phyloP scores from a whole-genome alignment of 2,329 filamentous ascomycete genomes.

The Biscogniauxia sp. region DNA sequence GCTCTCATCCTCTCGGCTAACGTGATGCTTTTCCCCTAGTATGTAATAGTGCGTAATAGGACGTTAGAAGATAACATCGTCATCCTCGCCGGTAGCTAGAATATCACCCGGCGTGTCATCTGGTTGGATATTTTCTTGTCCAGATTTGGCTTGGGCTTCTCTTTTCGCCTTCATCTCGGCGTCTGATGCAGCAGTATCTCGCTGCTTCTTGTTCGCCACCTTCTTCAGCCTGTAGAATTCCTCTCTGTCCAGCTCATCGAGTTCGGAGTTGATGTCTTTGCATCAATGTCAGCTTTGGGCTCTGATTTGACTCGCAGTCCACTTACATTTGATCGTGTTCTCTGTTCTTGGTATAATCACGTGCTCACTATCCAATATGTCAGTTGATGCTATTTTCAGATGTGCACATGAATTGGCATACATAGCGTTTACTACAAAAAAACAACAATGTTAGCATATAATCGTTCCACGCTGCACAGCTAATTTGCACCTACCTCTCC shows the following conservation, averaged over 20 bases:
- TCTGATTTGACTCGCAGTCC: not conserved
- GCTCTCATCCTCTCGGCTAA: not conserved
- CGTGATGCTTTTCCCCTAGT: not conserved
- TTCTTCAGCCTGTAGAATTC: constrained; percentile 99
- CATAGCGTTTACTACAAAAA: constrained; percentile 79
- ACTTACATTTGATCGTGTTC: constrained; percentile 95
- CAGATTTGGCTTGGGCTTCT: constrained; percentile 44
- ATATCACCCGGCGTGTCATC: constrained; percentile 58
- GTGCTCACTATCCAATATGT: constrained; percentile 60
- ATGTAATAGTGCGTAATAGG: not conserved
- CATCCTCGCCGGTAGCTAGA: constrained; percentile 72
- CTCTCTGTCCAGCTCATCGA: constrained; percentile 95
- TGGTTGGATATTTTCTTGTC: constrained; percentile 38
- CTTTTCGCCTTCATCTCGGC: constrained; percentile 74
- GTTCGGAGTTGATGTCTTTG: constrained; percentile 90
- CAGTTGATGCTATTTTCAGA: constrained; percentile 12
- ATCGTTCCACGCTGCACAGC: not conserved
- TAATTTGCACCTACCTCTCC: constrained; percentile 63
- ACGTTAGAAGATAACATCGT: constrained; percentile 78
- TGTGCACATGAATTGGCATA: constrained; percentile 35
- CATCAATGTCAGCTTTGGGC: constrained; percentile 11
- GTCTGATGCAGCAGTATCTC: constrained; percentile 69
- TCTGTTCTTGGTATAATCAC: constrained; percentile 97
- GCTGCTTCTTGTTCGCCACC: constrained; percentile 80
- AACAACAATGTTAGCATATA: constrained; percentile 32